A percentile compares a stretch with the other conserved stretches of the same genome.
phyloP scores from a whole-genome alignment of 306 rosid species.

The Vicia sativa region DNA sequence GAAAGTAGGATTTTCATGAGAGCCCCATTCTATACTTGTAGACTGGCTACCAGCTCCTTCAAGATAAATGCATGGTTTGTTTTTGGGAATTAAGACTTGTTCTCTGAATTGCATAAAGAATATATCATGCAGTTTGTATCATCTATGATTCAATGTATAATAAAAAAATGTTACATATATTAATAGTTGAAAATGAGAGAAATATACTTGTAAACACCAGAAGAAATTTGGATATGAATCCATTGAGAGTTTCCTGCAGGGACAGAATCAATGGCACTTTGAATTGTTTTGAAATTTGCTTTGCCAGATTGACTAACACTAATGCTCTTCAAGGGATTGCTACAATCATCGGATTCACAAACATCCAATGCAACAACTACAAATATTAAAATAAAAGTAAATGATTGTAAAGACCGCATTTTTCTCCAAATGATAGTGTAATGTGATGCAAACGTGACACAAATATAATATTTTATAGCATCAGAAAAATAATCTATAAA shows the following conservation, averaged over 20 bases:
- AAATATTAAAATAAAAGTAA: background rate
- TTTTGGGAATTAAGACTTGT: background rate
- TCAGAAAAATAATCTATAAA: too few species aligned
- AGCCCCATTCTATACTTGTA: constrained; percentile 36
- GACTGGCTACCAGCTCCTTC: constrained; percentile 39
- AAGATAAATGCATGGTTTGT: constrained; percentile 42
- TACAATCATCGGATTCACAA: constrained; percentile 33
- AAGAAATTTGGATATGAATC: constrained; percentile 39
- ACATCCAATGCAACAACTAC: background rate
- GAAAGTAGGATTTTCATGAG: constrained; percentile 25
- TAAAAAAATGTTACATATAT: background rate
- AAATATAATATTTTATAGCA: too few species aligned
- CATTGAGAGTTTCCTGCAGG: constrained; percentile 35
- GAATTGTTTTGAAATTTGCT: constrained; percentile 42
- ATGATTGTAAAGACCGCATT: constrained; percentile 9
- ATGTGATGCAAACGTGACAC: background rate
- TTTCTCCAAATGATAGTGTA: background rate
- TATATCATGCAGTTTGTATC: background rate
- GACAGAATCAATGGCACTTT: constrained; percentile 40
- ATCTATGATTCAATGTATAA: background rate
- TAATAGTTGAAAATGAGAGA: background rate
- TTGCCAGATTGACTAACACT: constrained; percentile 12
- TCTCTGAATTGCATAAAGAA: constrained; percentile 35
- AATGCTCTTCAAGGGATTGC: background rate
- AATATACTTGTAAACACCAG: constrained; percentile 32